phyloP scores from a whole-genome alignment of 2,329 filamentous ascomycete species.

The Colletotrichum lindemuthianum region DNA sequence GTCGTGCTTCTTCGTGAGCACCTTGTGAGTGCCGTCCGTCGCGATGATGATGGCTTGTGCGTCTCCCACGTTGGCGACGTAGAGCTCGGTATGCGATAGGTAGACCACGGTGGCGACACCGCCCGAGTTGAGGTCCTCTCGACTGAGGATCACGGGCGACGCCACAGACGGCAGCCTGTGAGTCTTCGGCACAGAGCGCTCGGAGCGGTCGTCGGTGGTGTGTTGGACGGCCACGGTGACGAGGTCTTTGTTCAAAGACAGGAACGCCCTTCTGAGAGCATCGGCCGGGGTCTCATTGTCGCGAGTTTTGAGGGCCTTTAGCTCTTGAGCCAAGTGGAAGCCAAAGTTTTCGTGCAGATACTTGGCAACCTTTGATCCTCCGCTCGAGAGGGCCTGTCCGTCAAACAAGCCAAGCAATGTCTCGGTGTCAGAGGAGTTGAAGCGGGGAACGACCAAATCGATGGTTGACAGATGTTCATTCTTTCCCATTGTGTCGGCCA shows the following conservation, averaged over 20 bases:
- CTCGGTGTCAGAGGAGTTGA: conserved; percentile 89
- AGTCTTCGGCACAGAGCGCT: conserved; percentile 67
- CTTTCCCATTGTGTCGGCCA: conserved; percentile 93
- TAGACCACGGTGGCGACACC: conserved; percentile 94
- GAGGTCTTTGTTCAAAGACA: conserved; percentile 92
- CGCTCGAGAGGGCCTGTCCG: conserved; percentile 86
- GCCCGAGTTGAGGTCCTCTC: conserved; percentile 90
- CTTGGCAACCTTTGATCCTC: conserved; percentile 95
- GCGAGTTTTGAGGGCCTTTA: conserved; percentile 76
- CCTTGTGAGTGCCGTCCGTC: conserved; percentile 83
- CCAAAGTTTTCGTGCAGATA: conserved; percentile 97
- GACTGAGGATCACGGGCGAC: conserved; percentile 80
- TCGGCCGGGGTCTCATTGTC: conserved; percentile 80
- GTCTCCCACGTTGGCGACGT: conserved; percentile 94
- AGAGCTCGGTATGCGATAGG: conserved; percentile 88
- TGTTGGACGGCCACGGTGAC: conserved; percentile 85
- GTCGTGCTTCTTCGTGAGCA: conserved; percentile 91
- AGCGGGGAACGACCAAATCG: conserved; percentile 92
- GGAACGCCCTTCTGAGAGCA: conserved; percentile 85
- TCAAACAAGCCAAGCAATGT: conserved; percentile 96
- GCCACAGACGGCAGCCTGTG: conserved; percentile 72
- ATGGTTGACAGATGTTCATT: conserved; percentile 96
- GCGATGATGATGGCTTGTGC: conserved; percentile 95
- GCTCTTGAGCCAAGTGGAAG: conserved; percentile 81
- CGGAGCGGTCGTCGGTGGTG: conserved; percentile 63